Evolutionary conservation across 2,329 filamentous ascomycete genomes (phyloP), one percentile per base, ranked within the genome.

Genomic region (Volutella citrinella): DNA sequence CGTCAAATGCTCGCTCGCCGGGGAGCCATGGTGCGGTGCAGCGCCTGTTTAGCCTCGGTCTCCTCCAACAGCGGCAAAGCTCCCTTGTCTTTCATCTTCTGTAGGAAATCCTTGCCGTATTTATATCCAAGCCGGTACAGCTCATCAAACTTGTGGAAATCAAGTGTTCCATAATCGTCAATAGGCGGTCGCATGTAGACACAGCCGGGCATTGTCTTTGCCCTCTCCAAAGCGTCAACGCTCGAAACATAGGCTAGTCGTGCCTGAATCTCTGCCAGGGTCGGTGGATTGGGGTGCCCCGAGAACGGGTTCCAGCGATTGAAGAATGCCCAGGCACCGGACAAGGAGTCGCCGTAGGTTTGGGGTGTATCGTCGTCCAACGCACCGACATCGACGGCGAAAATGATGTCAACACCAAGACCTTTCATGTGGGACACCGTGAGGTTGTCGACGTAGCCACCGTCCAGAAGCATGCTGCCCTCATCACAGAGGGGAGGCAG

Each of bases 301-400:
- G 87, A 94, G 60, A 98, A 90, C 0, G 93, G 91, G 51, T 98
- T 98, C 93, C 93, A 98, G 27, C 94, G 80, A 59, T 98, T 98
- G 54, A 91, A 67, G 27, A 94, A 84, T 1, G 91, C 87, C 94
- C 94, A 98, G 59, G 95, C 82, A 2, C 93, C 93, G 1, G 90
- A 96, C 0, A 98, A 74, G 0, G 88, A 91, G 66, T 98, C 93
- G 33, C 94, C 93, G 55, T 95, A 98, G 2, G 77, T 76, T 61
- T 98, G 94, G 0, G 93, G 93, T 0, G 84, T 87, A 56, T 94
- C 80, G 55, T 97, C 91, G 52, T 98, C 91, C 3, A 97, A 70
- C 9, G 87, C 82, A 16, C 94, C 94, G 2, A 98, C 93, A 54
- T 98, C 93, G 18, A 98, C 78, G 2, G 93, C 93, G 58, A 98